Percentiles rank a stretch among this genome's conserved stretches.
These are phyloP conservation scores for Pseudogymnoascus sp. DNA, from an alignment of 2,329 filamentous ascomycete genomes.

Conservation along the genomic window DNA sequence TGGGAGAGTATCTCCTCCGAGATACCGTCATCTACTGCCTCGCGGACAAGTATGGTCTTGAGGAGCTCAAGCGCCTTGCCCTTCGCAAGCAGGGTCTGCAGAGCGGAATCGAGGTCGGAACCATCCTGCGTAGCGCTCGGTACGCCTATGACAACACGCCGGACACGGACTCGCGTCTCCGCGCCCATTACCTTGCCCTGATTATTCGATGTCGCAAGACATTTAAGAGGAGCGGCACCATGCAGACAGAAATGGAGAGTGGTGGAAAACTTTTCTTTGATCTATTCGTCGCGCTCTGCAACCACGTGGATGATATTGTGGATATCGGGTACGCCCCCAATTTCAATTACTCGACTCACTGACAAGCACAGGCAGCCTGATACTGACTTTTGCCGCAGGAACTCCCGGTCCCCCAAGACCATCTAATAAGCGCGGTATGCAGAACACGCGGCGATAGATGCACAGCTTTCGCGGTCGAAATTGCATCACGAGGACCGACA, in stretches of 20 bases:
- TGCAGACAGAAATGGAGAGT: conserved; percentile 97
- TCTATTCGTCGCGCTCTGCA: conserved; percentile 96
- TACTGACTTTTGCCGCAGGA: conserved; percentile 31
- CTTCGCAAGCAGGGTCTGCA: conserved; percentile 93
- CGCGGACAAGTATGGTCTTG: conserved; percentile 82
- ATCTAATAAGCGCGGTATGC: conserved; percentile 36
- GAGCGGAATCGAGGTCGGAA: conserved; percentile 83
- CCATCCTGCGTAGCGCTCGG: conserved; percentile 84
- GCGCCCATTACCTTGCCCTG: conserved; percentile 93
- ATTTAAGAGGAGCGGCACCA: conserved; percentile 96
- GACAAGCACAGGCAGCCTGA: conserved; percentile 15
- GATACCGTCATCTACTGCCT: conserved; percentile 94
- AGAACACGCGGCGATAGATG: conserved; percentile 22
- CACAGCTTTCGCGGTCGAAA: conserved; percentile 25
- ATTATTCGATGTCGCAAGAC: conserved; percentile 96
- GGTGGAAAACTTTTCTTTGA: conserved; percentile 95
- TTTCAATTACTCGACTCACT: conserved; percentile 18
- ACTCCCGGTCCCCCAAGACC: conserved; percentile 44
- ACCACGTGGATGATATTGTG: conserved; percentile 93
- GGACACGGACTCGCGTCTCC: conserved; percentile 82
- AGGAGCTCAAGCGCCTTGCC: conserved; percentile 84
- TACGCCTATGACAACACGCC: conserved; percentile 95
- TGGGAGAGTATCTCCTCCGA: conserved; percentile 70
- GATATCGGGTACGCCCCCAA: conserved; percentile 52
- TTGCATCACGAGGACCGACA: conserved; percentile 26